phyloP scores from a whole-genome alignment of 2,329 filamentous ascomycete genomes.

The Curvularia hawaiiensis region DNA sequence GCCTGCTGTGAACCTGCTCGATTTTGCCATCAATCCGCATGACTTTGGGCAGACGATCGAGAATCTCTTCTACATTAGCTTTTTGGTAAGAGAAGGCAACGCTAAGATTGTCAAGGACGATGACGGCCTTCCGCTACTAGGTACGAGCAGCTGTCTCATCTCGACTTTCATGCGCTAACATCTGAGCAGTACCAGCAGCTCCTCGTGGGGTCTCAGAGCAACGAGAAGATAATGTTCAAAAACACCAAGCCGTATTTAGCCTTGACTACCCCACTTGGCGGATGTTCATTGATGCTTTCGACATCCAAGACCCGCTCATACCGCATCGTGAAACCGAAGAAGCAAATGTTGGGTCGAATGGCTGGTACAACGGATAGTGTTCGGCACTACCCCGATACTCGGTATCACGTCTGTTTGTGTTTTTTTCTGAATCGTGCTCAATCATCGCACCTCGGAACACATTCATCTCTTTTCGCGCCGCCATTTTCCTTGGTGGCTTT shows the following conservation, averaged over 20 bases:
- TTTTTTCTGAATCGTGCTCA: neutral
- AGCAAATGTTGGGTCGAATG: slow-evolving; percentile 27
- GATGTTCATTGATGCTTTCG: slow-evolving; percentile 74
- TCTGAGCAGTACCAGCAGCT: slow-evolving; percentile 49
- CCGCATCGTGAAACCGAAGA: slow-evolving; percentile 65
- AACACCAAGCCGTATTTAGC: slow-evolving; percentile 84
- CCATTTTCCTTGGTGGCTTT: neutral
- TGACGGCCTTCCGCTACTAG: slow-evolving; percentile 75
- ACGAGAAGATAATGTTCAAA: slow-evolving; percentile 58
- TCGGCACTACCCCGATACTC: neutral
- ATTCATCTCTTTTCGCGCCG: neutral
- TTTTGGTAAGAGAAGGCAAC: slow-evolving; percentile 85
- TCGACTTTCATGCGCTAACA: slow-evolving; percentile 5
- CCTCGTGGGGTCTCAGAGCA: slow-evolving; percentile 58
- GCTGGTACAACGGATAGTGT: slow-evolving; percentile 33
- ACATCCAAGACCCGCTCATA: slow-evolving; percentile 82
- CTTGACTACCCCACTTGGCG: slow-evolving; percentile 87
- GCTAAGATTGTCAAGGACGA: slow-evolving; percentile 76
- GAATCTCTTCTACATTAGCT: slow-evolving; percentile 96
- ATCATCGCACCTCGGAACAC: neutral
- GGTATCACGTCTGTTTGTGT: neutral
- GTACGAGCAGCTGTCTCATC: slow-evolving; percentile 60
- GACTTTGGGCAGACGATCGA: slow-evolving; percentile 96
- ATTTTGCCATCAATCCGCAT: slow-evolving; percentile 85
- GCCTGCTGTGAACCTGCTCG: slow-evolving; percentile 70